Percentiles rank a stretch among this genome's conserved stretches.
Conservation (phyloP, 2,329 filamentous ascomycete species). For the Fusarium foetens region DNA sequence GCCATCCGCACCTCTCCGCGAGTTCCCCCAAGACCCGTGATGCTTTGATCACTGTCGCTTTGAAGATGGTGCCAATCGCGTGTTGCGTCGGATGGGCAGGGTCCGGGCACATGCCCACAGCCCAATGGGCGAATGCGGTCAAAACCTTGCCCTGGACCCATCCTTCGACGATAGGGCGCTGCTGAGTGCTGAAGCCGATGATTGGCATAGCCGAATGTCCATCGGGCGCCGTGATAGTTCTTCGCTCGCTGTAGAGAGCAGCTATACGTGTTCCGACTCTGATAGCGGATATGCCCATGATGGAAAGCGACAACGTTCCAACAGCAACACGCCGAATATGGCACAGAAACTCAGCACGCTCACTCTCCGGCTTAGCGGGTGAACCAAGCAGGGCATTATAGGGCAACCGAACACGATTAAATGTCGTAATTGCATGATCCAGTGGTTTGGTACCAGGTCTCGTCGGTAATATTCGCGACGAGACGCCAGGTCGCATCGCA, state of each 20-base stretch:
- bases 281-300: not conserved
- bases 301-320: not conserved
- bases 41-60: not conserved
- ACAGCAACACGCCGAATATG: slow-evolving; percentile 1
- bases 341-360: not conserved
- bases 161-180: not conserved
- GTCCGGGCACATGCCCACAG: not conserved
- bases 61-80: not conserved
- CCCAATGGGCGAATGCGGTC: not conserved
- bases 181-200: slow-evolving; percentile 8
- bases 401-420: not conserved
- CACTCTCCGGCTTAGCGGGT: not conserved
- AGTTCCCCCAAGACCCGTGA: not conserved
- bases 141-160: not conserved
- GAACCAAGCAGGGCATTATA: not conserved
- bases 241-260: not conserved
- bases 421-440: slow-evolving; percentile 4
- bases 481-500: not conserved
- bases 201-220: not conserved
- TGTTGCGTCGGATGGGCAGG: not conserved
- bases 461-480: not conserved
- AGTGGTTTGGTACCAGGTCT: not conserved
- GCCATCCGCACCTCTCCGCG: slow-evolving; percentile 2
- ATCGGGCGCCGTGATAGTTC: not conserved
- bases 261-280: not conserved